Percentiles rank a stretch among this genome's conserved stretches.
phyloP scores from a whole-genome alignment of 495 filamentous ascomycete genomes.

The Aspergillus ellipticus region DNA sequence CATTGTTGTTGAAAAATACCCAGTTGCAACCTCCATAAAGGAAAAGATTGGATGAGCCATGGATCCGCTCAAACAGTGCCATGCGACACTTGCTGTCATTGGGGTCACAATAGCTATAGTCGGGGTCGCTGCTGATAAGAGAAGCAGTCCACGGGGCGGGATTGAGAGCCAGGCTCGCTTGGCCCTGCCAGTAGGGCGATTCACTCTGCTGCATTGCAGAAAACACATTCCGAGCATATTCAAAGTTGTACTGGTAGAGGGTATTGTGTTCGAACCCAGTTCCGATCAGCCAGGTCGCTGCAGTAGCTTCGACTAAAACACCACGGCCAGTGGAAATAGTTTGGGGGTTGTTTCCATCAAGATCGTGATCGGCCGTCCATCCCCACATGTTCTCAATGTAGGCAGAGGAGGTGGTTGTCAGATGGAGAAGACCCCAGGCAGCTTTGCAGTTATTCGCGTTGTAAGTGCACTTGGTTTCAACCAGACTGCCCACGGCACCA shows the following conservation, averaged over 20 bases:
- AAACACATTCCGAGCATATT: slow-evolving; percentile 45
- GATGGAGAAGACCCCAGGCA: slow-evolving; percentile 48
- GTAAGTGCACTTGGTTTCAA: slow-evolving; percentile 37
- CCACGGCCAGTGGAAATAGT: slow-evolving; percentile 50
- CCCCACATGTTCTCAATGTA: slow-evolving; percentile 60
- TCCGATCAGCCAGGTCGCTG: slow-evolving; percentile 41
- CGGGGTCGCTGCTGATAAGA: slow-evolving; percentile 37
- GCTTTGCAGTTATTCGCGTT: slow-evolving; percentile 44
- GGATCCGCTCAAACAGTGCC: slow-evolving; percentile 35
- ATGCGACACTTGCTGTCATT: slow-evolving; percentile 39
- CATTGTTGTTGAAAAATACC: slow-evolving; percentile 48
- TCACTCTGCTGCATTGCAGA: slow-evolving; percentile 45
- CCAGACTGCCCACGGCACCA: slow-evolving; percentile 44
- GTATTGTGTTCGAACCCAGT: slow-evolving; percentile 46
- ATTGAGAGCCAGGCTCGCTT: slow-evolving; percentile 26
- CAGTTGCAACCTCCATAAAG: slow-evolving; percentile 54
- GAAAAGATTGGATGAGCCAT: slow-evolving; percentile 44
- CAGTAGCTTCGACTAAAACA: slow-evolving; percentile 44
- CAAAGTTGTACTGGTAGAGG: slow-evolving; percentile 50
- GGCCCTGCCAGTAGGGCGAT: slow-evolving; percentile 46
- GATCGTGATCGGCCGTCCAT: slow-evolving; percentile 54
- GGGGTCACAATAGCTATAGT: slow-evolving; percentile 31
- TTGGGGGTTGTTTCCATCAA: slow-evolving; percentile 37
- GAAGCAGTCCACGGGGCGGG: slow-evolving; percentile 42
- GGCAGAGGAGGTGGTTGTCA: slow-evolving; percentile 42